Conservation (phyloP, 2,329 filamentous ascomycete genomes). For the Xylariaceae sp. region DNA sequence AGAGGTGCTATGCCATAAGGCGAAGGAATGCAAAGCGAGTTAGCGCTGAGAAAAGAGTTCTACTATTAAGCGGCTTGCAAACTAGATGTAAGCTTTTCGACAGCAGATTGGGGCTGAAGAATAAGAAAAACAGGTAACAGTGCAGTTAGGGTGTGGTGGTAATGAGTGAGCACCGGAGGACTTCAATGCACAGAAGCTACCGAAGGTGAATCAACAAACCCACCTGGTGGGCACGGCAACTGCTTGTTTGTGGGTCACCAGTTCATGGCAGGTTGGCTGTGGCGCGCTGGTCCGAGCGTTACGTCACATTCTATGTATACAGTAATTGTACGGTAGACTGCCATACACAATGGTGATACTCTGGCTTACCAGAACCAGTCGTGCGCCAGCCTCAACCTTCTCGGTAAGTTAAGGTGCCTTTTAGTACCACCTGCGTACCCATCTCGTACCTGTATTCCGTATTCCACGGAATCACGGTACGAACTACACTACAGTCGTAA, state of each 20-base stretch:
- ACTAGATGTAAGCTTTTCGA: constrained; percentile 2
- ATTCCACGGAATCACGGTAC: too few species aligned
- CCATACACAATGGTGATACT: too few species aligned
- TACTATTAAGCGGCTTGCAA: constrained; percentile 4
- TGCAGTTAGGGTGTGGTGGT: background rate
- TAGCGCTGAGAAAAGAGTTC: constrained; percentile 4
- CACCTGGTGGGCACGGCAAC: constrained; percentile 18
- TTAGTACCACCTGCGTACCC: too few species aligned
- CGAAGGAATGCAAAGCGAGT: background rate
- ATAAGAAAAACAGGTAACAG: background rate
- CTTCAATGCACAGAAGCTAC: background rate
- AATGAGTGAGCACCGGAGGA: background rate
- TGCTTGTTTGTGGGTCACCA: constrained; percentile 10
- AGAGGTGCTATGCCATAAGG: constrained; percentile 30
- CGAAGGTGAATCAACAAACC: constrained; percentile 16
- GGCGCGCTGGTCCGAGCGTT: background rate
- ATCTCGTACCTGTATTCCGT: background rate
- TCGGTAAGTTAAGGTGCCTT: too few species aligned
- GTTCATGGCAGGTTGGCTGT: background rate
- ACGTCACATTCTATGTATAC: too few species aligned
- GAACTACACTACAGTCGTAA: too few species aligned
- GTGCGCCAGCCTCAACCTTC: too few species aligned
- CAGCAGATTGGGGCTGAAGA: background rate
- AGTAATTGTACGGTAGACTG: too few species aligned
- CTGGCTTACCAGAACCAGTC: too few species aligned